Conservation (phyloP, 208 protist species). For the Trypanosoma lewisi region DNA sequence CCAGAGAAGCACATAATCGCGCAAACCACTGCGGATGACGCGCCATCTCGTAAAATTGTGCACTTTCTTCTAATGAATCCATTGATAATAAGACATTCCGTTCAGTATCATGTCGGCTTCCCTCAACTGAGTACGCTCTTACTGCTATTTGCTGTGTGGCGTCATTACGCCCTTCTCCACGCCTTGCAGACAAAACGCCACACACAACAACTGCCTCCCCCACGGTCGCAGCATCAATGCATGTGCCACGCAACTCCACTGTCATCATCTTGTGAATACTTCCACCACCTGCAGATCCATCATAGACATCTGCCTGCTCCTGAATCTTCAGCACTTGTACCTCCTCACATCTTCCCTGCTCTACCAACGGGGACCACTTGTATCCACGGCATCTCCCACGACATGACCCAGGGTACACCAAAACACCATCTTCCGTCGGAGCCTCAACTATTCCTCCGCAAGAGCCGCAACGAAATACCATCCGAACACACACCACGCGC, state of each 20-base stretch:
- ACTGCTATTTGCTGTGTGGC: constrained; percentile 39
- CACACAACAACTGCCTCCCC: constrained; percentile 71
- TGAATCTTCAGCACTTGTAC: constrained; percentile 83
- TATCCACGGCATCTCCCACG: constrained; percentile 66
- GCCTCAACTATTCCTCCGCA: constrained; percentile 49
- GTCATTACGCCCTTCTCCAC: constrained; percentile 41
- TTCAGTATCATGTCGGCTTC: constrained; percentile 15
- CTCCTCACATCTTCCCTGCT: constrained; percentile 68
- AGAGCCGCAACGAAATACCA: constrained; percentile 66
- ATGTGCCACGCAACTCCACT: constrained; percentile 66
- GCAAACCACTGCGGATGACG: constrained; percentile 83
- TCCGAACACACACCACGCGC: constrained; percentile 56
- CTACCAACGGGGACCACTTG: constrained; percentile 58
- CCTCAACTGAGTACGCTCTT: constrained; percentile 34
- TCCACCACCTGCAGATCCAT: constrained; percentile 29
- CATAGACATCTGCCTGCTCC: constrained; percentile 64
- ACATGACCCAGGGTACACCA: constrained; percentile 72
- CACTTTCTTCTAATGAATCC: constrained; percentile 65
- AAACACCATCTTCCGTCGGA: constrained; percentile 64
- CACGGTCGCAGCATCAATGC: constrained; percentile 67
- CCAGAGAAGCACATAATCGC: constrained; percentile 92
- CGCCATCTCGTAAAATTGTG: constrained; percentile 82
- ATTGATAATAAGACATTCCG: constrained; percentile 1
- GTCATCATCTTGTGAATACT: constrained; percentile 75
- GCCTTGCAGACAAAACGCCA: constrained; percentile 60